Evolutionary conservation across 176 grass and related monocot species (phyloP).

Genomic region (Saccharum officinarum): DNA sequence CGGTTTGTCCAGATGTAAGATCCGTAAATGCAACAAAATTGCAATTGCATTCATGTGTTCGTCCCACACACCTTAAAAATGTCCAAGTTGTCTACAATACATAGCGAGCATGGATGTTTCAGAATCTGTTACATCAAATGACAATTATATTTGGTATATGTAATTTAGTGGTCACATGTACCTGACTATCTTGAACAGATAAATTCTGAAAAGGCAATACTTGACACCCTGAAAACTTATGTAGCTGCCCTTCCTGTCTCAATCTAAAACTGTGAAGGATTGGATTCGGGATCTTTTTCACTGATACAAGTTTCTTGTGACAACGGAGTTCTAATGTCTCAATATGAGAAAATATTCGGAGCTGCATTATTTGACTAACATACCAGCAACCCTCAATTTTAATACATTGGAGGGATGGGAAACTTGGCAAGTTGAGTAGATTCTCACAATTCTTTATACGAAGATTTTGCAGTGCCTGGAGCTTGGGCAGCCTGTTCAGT

Average conservation of each 20-base stretch:
- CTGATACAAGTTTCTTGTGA: slow-evolving; percentile 22
- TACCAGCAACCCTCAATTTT: slow-evolving; percentile 27
- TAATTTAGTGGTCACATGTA: slow-evolving; percentile 4
- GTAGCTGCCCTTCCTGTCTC: slow-evolving; percentile 9
- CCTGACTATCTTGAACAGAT: slow-evolving; percentile 24
- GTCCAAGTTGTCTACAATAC: slow-evolving; percentile 25
- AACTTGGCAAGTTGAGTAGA: slow-evolving; percentile 24
- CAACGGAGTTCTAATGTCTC: slow-evolving; percentile 5
- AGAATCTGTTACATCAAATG: neutral
- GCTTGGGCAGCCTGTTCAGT: slow-evolving; percentile 35
- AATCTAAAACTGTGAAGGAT: neutral
- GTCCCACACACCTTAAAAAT: slow-evolving; percentile 12
- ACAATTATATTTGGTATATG: neutral
- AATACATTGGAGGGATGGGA: slow-evolving; percentile 27
- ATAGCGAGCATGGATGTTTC: neutral
- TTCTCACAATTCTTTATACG: slow-evolving; percentile 25
- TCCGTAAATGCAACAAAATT: slow-evolving; percentile 1
- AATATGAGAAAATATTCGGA: slow-evolving; percentile 24
- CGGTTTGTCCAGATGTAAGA: neutral
- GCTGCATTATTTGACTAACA: slow-evolving; percentile 18
- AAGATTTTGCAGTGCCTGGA: slow-evolving; percentile 22
- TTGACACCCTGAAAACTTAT: slow-evolving; percentile 1
- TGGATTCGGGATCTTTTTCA: neutral
- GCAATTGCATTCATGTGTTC: slow-evolving; percentile 1
- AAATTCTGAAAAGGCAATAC: slow-evolving; percentile 1